Percentiles rank a stretch among this genome's conserved stretches.
These are phyloP conservation scores for Dipodascus albidus DNA, from an alignment of 805 yeast genomes.

Conservation along the genomic window DNA sequence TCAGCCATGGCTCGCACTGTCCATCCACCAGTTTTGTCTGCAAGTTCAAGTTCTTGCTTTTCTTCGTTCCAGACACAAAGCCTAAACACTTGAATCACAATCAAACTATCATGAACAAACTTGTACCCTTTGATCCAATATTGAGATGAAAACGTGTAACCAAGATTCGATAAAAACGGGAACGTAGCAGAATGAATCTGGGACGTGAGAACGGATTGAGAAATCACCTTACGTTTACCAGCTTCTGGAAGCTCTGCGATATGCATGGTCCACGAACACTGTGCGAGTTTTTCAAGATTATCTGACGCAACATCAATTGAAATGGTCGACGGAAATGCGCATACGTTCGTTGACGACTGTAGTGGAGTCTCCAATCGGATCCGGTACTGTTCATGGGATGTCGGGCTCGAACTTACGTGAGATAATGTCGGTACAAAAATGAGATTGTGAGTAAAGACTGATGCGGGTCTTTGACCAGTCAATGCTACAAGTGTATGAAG, in stretches of 20 bases:
- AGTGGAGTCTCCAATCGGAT: constrained; percentile 7
- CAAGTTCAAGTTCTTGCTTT: constrained; percentile 8
- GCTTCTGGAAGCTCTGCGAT: constrained; percentile 29
- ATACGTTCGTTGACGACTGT: not conserved
- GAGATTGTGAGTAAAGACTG: constrained; percentile 18
- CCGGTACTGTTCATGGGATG: constrained; percentile 23
- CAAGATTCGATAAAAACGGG: constrained; percentile 45
- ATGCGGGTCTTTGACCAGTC: constrained; percentile 26
- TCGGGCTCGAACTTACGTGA: constrained; percentile 19
- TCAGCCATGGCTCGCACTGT: constrained; percentile 54
- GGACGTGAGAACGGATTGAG: constrained; percentile 57
- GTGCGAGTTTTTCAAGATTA: constrained; percentile 3
- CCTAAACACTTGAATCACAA: constrained; percentile 44
- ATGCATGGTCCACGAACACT: constrained; percentile 20
- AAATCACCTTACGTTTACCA: constrained; percentile 36
- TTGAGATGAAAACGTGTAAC: constrained; percentile 54
- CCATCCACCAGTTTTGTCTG: constrained; percentile 23
- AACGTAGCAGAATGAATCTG: constrained; percentile 26
- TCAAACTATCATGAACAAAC: constrained; percentile 43
- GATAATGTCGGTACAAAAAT: constrained; percentile 24
- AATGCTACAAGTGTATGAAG: constrained; percentile 25
- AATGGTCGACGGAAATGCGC: constrained; percentile 5
- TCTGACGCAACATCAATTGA: not conserved
- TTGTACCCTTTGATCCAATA: constrained; percentile 52
- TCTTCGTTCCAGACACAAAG: constrained; percentile 29